These are phyloP conservation scores for Diaporthe velutina DNA, from an alignment of 2,329 filamentous ascomycete species.

Conservation along the genomic window DNA sequence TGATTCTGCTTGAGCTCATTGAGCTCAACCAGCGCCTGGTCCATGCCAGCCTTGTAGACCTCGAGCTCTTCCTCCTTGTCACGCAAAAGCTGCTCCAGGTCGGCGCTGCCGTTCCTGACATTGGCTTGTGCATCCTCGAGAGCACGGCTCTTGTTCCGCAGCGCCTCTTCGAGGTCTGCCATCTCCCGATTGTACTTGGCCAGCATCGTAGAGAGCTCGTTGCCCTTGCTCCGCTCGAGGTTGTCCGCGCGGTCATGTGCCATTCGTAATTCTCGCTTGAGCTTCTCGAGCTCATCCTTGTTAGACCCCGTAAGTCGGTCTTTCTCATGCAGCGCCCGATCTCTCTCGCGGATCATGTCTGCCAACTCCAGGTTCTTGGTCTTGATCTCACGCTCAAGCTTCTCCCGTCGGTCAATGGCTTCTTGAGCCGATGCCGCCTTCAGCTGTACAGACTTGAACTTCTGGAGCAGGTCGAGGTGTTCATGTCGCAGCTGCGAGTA, in stretches of 20 bases:
- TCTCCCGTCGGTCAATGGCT: constrained; percentile 93
- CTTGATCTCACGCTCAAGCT: constrained; percentile 97
- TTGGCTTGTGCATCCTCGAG: constrained; percentile 87
- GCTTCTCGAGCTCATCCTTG: constrained; percentile 93
- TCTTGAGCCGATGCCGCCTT: constrained; percentile 98
- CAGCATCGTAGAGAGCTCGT: constrained; percentile 93
- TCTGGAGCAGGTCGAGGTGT: constrained; percentile 93
- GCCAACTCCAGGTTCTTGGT: constrained; percentile 99
- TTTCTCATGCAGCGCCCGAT: constrained; percentile 92
- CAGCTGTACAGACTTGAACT: constrained; percentile 95
- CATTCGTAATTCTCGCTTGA: constrained; percentile 93
- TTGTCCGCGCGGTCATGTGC: constrained; percentile 93
- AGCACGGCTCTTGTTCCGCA: constrained; percentile 87
- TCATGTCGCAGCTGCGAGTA: constrained; percentile 97
- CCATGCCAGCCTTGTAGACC: constrained; percentile 98
- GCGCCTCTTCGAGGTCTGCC: constrained; percentile 93
- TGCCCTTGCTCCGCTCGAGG: constrained; percentile 91
- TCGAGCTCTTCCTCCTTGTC: constrained; percentile 99
- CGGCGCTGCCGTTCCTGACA: constrained; percentile 83
- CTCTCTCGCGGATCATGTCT: constrained; percentile 97
- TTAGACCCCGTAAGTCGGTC: constrained; percentile 88
- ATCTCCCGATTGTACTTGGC: constrained; percentile 98
- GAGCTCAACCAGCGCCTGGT: constrained; percentile 92
- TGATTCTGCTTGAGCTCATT: constrained; percentile 86
- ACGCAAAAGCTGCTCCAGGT: constrained; percentile 85